These are phyloP conservation scores for Ustilago vetiveriae DNA, from an alignment of 1,284 basidiomycete genomes.

Conservation along the genomic window DNA sequence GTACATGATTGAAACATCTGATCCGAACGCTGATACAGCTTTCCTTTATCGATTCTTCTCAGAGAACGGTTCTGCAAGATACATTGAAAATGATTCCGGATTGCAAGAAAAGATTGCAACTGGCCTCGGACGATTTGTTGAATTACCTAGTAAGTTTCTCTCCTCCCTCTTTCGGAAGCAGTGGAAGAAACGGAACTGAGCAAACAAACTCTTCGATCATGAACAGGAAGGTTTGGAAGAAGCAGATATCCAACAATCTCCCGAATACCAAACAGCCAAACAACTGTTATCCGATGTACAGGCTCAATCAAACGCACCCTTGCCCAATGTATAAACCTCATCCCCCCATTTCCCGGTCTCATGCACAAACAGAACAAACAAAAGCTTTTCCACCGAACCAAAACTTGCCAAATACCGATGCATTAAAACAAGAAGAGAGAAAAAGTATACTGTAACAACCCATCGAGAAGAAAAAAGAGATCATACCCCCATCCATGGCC, in stretches of 20 bases:
- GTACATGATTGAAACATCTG: not conserved
- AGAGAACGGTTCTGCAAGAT: slow-evolving; percentile 47
- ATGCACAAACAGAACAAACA: not conserved
- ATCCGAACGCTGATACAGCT: not conserved
- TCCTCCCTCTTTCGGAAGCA: too few species aligned
- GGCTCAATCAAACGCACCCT: not conserved
- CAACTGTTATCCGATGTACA: not conserved
- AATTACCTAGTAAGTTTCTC: slow-evolving; percentile 40
- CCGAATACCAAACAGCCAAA: slow-evolving; percentile 14
- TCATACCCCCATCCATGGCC: too few species aligned
- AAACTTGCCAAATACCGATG: too few species aligned
- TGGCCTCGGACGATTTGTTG: slow-evolving; percentile 40
- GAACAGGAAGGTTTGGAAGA: slow-evolving; percentile 20
- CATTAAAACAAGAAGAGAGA: too few species aligned
- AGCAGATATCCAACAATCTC: not conserved
- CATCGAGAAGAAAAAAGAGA: not conserved
- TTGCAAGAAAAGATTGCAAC: slow-evolving; percentile 42
- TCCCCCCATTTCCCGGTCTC: not conserved
- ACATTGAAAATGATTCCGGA: slow-evolving; percentile 59
- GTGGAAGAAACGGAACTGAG: too few species aligned
- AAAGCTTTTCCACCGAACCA: too few species aligned
- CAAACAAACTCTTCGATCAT: not conserved
- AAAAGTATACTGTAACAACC: slow-evolving; percentile 1
- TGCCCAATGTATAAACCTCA: slow-evolving; percentile 7
- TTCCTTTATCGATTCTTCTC: not conserved